Base-by-base conservation (phyloP, 169 alveolate species). In the Eimeria tenella region DNA sequence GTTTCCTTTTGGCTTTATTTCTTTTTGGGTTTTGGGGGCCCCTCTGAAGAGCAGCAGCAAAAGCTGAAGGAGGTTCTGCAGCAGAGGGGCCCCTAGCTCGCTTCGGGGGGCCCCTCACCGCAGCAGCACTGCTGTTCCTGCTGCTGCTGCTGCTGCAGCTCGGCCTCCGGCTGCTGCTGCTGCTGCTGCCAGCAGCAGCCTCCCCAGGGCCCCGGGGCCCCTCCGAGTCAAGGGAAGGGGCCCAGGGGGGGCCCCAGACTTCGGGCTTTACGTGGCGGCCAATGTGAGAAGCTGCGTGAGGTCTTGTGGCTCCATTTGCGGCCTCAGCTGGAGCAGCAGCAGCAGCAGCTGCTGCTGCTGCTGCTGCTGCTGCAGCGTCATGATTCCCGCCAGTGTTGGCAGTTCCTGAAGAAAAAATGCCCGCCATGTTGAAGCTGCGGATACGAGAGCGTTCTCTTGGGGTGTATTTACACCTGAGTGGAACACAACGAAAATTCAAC, bases 321-420 rank as follows among this genome's bases (percentile, higher is more conserved):
- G 15, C 73, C 21, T 8, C 73, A 63, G 73, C 25, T 19, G 73
- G 23, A 63, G 73, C 73, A 11, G 73, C 73, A 63, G 73, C 73
- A 63, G 73, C 25, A 63, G 73, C 73, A 63, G 73, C 73, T 19
- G 73, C 21, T 6, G 73, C 73, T 63, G 21, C 73, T 63, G 21
- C 73, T 63, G 21, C 73, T 11, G 23, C 73, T 15, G 21, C 73
- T 63, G 9, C 21, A 0, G 21, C 21, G 25, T 0, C 42, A 1
- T 6, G 15, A 9, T 63, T 63, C 73, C 7, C 9, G 73, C 42
- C 15, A 63, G 73, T 11, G 73, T 15, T 9, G 13, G 21, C 25
- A 19, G 73, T 63, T 63, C 42, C 73, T 63, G 73, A 63, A 63
- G 13, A 63, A 63, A 19, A 63, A 63, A 63, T 4, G 0, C 5